phyloP scores from a whole-genome alignment of 805 yeast genomes.

The Grigorovia jiainica region DNA sequence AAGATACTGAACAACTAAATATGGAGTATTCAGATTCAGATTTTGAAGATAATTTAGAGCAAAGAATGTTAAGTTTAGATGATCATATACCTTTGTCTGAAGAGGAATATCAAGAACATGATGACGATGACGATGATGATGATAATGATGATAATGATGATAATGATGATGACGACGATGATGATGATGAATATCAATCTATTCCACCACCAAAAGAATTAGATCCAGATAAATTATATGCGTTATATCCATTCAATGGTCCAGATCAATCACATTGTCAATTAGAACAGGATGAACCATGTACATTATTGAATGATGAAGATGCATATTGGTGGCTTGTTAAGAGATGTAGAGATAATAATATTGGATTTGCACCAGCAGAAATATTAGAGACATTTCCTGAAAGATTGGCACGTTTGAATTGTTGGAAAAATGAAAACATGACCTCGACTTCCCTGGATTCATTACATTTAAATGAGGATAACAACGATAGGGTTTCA shows the following conservation, averaged over 20 bases:
- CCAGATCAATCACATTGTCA: constrained; percentile 91
- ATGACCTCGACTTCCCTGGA: constrained; percentile 16
- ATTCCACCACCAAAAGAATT: constrained; percentile 64
- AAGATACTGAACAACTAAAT: neutral
- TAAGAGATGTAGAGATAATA: constrained; percentile 43
- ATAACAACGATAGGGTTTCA: constrained; percentile 4
- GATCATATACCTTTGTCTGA: constrained; percentile 1
- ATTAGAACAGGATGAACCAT: constrained; percentile 70
- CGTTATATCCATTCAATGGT: constrained; percentile 78
- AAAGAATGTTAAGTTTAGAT: constrained; percentile 19
- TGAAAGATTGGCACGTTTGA: constrained; percentile 83
- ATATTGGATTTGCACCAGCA: constrained; percentile 93
- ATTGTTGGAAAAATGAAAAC: constrained; percentile 87
- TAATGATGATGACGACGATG: constrained; percentile 20
- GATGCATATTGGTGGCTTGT: constrained; percentile 98
- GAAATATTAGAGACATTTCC: constrained; percentile 87
- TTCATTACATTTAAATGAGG: constrained; percentile 4
- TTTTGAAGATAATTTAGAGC: constrained; percentile 28
- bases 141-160: constrained; percentile 5
- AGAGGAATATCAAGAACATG: constrained; percentile 1
- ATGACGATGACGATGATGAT: constrained; percentile 7
- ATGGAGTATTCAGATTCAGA: constrained; percentile 29
- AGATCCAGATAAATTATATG: constrained; percentile 77
- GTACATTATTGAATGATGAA: constrained; percentile 71
- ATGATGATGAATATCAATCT: constrained; percentile 36